phyloP scores from a whole-genome alignment of 2,329 filamentous ascomycete genomes.

The Beauveria scarabaeidicola region DNA sequence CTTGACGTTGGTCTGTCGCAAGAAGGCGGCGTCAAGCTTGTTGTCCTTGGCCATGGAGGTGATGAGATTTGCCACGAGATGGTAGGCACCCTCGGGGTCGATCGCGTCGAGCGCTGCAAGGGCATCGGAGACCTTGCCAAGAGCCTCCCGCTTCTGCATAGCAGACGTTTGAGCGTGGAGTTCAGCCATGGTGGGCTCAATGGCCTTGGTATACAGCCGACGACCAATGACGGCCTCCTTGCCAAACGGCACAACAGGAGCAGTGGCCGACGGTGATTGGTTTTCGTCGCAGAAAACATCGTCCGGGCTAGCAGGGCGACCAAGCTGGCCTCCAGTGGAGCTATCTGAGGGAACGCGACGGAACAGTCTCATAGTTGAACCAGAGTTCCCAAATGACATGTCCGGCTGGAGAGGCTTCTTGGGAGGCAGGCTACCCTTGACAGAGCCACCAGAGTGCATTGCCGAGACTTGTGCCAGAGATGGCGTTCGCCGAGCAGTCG shows the following conservation, averaged over 20 bases:
- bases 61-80: constrained; percentile 70
- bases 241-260: constrained; percentile 48
- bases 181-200: constrained; percentile 79
- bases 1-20: constrained; percentile 33
- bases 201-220: constrained; percentile 68
- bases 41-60: constrained; percentile 62
- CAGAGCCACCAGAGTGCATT: constrained; percentile 28
- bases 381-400: constrained; percentile 87
- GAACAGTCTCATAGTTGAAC: constrained; percentile 87
- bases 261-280: constrained; percentile 38
- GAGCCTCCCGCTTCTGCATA: constrained; percentile 66
- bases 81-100: constrained; percentile 84
- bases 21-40: constrained; percentile 49
- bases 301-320: constrained; percentile 28
- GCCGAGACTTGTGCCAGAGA: constrained; percentile 31
- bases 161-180: constrained; percentile 69
- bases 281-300: constrained; percentile 54
- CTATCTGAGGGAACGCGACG: constrained; percentile 71
- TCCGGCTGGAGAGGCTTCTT: constrained; percentile 81
- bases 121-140: constrained; percentile 75
- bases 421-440: constrained; percentile 35
- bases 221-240: constrained; percentile 81
- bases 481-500: constrained; percentile 44
- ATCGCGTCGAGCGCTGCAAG: constrained; percentile 76
- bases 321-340: constrained; percentile 35